A percentile compares a stretch with the other conserved stretches of the same genome.
phyloP scores from a whole-genome alignment of 345 rosid species.

The Corchorus capsularis region DNA sequence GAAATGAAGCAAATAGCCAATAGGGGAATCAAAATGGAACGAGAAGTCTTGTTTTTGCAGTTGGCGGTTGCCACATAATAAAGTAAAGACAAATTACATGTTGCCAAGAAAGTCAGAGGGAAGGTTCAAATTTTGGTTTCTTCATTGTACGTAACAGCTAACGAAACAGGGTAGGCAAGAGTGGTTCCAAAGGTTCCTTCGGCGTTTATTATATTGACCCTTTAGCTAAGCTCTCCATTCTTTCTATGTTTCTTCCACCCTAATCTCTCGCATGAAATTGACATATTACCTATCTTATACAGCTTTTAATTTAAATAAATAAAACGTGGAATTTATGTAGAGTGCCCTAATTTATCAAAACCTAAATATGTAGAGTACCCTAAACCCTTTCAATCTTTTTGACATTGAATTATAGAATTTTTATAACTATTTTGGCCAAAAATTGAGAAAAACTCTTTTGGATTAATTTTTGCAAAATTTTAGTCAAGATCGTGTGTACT shows the following conservation, averaged over 20 bases:
- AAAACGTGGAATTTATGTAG: background rate
- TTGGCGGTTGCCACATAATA: background rate
- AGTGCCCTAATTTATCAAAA: background rate
- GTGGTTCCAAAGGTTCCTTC: background rate
- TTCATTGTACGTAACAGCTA: background rate
- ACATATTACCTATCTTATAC: background rate
- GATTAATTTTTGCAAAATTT: too few species aligned
- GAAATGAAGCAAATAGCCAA: background rate
- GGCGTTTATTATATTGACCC: background rate
- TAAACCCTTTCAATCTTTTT: too few species aligned
- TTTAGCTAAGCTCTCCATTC: background rate
- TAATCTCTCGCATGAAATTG: background rate
- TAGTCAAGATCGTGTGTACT: too few species aligned
- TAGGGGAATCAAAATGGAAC: background rate
- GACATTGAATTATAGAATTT: too few species aligned
- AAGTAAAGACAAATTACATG: background rate
- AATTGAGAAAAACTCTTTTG: too few species aligned
- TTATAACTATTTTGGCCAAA: too few species aligned
- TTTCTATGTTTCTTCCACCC: background rate
- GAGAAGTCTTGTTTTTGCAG: background rate
- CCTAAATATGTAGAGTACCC: background rate
- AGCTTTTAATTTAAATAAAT: background rate
- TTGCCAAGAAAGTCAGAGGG: background rate
- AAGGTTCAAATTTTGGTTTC: background rate
- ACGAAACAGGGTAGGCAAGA: background rate